Evolutionary conservation across 169 alveolate genomes (phyloP).

Genomic region (Fabrea salina): DNA sequence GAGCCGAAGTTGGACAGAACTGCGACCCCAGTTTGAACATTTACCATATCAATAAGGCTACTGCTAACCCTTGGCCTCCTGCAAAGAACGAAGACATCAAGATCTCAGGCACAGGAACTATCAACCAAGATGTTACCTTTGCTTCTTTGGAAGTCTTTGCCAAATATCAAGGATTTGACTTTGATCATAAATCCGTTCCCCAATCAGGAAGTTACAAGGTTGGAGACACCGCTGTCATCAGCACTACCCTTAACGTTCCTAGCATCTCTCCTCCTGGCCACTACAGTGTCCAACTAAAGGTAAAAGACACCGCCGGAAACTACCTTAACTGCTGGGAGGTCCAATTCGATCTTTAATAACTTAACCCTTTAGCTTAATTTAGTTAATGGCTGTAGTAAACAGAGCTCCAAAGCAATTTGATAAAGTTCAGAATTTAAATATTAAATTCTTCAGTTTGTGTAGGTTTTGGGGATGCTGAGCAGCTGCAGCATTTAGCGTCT

Average conservation of each 20-base stretch:
- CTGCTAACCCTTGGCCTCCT: background rate
- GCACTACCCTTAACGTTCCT: background rate
- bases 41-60: background rate
- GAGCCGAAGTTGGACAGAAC: background rate
- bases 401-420: no score
- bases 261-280: background rate
- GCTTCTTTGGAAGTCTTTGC: background rate
- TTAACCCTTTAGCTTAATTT: no score
- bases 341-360: background rate
- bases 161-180: background rate
- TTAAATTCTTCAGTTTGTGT: no score
- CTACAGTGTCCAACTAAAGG: background rate
- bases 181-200: background rate
- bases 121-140: background rate
- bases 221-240: background rate
- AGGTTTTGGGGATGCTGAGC: no score
- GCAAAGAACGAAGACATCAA: background rate
- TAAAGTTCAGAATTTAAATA: no score
- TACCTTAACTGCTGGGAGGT: slow-evolving; percentile 9
- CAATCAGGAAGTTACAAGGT: background rate
- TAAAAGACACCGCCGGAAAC: background rate
- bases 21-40: background rate
- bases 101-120: background rate
- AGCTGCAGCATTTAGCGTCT: no score
- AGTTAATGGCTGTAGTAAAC: no score